Percentiles rank a stretch among this genome's conserved stretches.
phyloP scores from a whole-genome alignment of 306 rosid species.

The Urtica urens region DNA sequence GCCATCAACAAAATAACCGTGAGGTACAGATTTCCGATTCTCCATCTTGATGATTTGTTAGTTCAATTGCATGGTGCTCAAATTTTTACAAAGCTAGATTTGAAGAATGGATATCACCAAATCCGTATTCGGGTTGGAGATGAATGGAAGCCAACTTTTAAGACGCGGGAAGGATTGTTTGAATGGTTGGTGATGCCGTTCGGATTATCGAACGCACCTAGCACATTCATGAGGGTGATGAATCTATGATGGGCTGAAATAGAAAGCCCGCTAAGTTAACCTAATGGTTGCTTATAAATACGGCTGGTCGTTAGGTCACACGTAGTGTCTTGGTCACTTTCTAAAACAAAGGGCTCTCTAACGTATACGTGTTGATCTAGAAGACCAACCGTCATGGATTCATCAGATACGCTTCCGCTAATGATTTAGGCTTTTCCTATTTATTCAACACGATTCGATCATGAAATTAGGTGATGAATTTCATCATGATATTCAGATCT shows the following conservation, averaged over 20 bases:
- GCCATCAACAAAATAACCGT: slow-evolving; percentile 10
- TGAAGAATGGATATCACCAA: slow-evolving; percentile 3
- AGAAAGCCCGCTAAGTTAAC: background rate
- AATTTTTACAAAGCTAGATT: background rate
- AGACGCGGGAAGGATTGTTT: background rate
- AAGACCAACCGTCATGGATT: too few relatives aligned
- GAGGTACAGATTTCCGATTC: background rate
- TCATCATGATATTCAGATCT: too few relatives aligned
- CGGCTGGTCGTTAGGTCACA: background rate
- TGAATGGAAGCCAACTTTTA: background rate
- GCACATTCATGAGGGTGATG: slow-evolving; percentile 5
- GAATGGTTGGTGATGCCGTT: slow-evolving; percentile 1
- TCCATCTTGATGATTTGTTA: slow-evolving; percentile 2
- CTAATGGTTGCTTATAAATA: background rate
- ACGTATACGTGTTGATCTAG: too few relatives aligned
- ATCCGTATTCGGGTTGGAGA: background rate
- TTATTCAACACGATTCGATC: too few relatives aligned
- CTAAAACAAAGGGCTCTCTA: too few relatives aligned
- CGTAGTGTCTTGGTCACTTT: background rate
- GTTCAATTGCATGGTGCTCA: slow-evolving; percentile 3
- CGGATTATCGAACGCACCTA: slow-evolving; percentile 2
- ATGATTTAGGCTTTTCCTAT: too few relatives aligned
- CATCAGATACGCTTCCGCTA: too few relatives aligned
- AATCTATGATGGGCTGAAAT: background rate
- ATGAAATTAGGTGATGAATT: too few relatives aligned